Evolutionary conservation across 1,284 basidiomycete species (phyloP), one percentile per base, ranked within the genome.

Genomic region (Microbotryomycetes sp.): DNA sequence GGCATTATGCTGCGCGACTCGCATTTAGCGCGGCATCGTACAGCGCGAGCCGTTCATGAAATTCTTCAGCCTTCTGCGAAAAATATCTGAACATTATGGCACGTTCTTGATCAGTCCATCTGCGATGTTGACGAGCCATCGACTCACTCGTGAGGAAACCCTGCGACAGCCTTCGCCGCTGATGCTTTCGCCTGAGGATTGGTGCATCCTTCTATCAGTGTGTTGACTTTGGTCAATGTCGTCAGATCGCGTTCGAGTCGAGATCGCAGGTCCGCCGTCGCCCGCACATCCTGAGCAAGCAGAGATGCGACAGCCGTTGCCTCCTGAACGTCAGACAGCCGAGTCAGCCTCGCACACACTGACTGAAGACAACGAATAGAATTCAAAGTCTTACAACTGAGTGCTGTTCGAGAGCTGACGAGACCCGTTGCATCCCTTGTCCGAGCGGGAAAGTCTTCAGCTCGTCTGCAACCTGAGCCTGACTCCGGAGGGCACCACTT

Each of bases 1-100:
- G n/a, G n/a, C n/a, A n/a, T n/a, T n/a, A n/a, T n/a, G n/a, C n/a
- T n/a, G n/a, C n/a, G 5, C 30, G 30, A 67, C 77, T 65, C 67
- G 86, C 88, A 78, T 90, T 88, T 58, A 89, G 85, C 7, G 86
- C 88, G 30, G 81, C 78, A 71, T 86, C 87, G 76, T 88, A 89
- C 83, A 86, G 87, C 51, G 81, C 79, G 56, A 90, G 75, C 31
- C 86, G 79, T 68, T 86, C 83, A 56, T 80, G 79, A 81, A 89
- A 85, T 68, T 88, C 82, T 61, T 83, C 80, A 22, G 85, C 83
- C 45, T 87, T 82, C 26, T 86, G 81, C 36, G 78, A 80, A 77
- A 89, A 89, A 76, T 84, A 89, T 70, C 87, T 89, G 61, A 19
- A 48, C 19, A 48, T 19, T 28, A 26, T 26, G 25, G 45, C 47